phyloP scores from a whole-genome alignment of 257 asterid genomes.

The Mitragyna speciosa region DNA sequence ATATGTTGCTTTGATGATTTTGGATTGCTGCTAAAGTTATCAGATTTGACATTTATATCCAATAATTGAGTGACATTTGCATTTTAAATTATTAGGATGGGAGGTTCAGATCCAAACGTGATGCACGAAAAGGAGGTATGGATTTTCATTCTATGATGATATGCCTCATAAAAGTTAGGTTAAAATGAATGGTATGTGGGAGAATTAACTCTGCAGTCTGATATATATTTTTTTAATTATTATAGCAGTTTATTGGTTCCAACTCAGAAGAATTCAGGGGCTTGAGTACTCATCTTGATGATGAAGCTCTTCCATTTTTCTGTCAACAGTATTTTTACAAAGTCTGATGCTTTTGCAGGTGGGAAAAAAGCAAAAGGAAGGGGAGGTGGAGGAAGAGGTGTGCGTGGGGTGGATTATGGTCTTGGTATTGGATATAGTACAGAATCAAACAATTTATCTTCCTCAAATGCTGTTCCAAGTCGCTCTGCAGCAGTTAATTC shows the following conservation, averaged over 20 bases:
- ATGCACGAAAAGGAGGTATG: slow-evolving; percentile 98
- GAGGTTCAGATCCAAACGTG: slow-evolving; percentile 94
- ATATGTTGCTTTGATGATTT: slow-evolving; percentile 7
- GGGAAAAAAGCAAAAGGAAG: slow-evolving; percentile 91
- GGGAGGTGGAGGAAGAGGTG: slow-evolving; percentile 78
- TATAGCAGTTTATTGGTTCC: not conserved
- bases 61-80: slow-evolving; percentile 34
- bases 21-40: slow-evolving; percentile 11
- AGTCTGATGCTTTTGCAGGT: slow-evolving; percentile 49
- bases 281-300: not conserved
- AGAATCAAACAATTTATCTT: slow-evolving; percentile 48
- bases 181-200: not conserved
- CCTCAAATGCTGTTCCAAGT: slow-evolving; percentile 47
- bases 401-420: slow-evolving; percentile 93
- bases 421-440: slow-evolving; percentile 86
- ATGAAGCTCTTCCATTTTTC: not conserved
- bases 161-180: not conserved
- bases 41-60: slow-evolving; percentile 17
- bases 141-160: slow-evolving; percentile 19
- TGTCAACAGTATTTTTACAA: not conserved
- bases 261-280: not conserved
- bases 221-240: not conserved
- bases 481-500: slow-evolving; percentile 73
- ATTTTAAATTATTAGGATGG: slow-evolving; percentile 77
- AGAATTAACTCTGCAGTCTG: not conserved